These are phyloP conservation scores for Tricholoma bakamatsutake DNA, from an alignment of 768 basidiomycete genomes.

Conservation along the genomic window DNA sequence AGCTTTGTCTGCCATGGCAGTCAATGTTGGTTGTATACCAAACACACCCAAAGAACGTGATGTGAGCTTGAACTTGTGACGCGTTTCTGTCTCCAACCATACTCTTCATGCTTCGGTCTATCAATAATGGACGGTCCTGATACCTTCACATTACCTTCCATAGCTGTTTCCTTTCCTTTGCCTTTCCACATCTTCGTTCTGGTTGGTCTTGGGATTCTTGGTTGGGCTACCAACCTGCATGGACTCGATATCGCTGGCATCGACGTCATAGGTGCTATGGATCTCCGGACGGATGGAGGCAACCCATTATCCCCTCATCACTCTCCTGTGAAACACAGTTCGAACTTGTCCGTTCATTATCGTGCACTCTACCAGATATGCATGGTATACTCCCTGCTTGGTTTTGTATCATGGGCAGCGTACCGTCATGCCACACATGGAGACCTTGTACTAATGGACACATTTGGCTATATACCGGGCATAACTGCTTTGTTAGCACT, in stretches of 20 bases:
- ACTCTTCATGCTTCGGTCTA: constrained; percentile 8
- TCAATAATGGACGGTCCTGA: constrained; percentile 17
- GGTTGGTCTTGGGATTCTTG: constrained; percentile 71
- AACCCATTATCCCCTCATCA: constrained; percentile 20
- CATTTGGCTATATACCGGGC: constrained; percentile 71
- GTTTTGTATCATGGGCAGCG: constrained; percentile 59
- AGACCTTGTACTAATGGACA: constrained; percentile 57
- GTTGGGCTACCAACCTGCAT: constrained; percentile 94
- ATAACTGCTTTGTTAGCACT: constrained; percentile 56
- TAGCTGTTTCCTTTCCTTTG: constrained; percentile 68
- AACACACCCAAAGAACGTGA: not conserved
- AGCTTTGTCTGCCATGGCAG: constrained; percentile 31
- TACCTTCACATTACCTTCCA: constrained; percentile 33
- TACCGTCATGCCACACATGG: constrained; percentile 59
- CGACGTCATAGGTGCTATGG: constrained; percentile 68
- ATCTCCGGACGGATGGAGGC: constrained; percentile 41
- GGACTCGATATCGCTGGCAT: constrained; percentile 68
- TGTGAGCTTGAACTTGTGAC: not conserved
- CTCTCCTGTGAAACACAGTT: constrained; percentile 24
- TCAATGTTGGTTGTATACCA: not conserved
- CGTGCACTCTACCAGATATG: constrained; percentile 64
- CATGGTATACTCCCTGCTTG: constrained; percentile 52
- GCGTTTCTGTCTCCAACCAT: not conserved
- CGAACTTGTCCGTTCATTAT: constrained; percentile 44
- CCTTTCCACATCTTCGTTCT: constrained; percentile 88